These are phyloP conservation scores for Colletotrichum lentis DNA, from an alignment of 2,329 filamentous ascomycete species.

Conservation along the genomic window DNA sequence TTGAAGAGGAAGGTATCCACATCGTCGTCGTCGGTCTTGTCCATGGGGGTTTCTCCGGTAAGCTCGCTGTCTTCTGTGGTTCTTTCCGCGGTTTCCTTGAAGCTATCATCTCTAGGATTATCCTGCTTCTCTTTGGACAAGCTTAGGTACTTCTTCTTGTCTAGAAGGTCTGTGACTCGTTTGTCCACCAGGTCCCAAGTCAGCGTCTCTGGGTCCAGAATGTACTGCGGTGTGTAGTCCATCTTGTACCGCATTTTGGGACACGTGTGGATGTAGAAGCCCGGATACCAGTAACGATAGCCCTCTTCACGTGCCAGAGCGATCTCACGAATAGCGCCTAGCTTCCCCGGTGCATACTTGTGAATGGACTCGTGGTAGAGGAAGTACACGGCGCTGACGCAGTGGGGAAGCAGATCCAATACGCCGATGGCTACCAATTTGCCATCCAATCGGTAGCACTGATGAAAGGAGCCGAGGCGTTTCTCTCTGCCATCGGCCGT, in stretches of 20 bases:
- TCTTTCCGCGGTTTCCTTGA: conserved; percentile 29
- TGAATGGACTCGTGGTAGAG: conserved; percentile 80
- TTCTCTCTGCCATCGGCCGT: conserved; percentile 60
- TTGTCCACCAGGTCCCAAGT: conserved; percentile 68
- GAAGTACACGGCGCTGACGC: conserved; percentile 84
- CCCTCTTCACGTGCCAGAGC: conserved; percentile 72
- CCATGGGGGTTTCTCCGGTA: conserved; percentile 30
- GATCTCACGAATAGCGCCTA: conserved; percentile 78
- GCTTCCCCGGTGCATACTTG: conserved; percentile 74
- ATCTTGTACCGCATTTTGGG: conserved; percentile 88
- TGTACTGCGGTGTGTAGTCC: conserved; percentile 76
- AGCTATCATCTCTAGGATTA: conserved; percentile 41
- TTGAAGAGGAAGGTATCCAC: conserved; percentile 58
- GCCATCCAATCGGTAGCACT: conserved; percentile 82
- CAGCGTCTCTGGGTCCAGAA: conserved; percentile 74
- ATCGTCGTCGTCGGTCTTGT: conserved; percentile 10
- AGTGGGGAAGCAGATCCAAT: conserved; percentile 77
- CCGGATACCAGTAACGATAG: conserved; percentile 80
- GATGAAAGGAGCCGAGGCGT: conserved; percentile 77
- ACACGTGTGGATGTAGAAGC: conserved; percentile 83
- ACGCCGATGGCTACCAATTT: conserved; percentile 79
- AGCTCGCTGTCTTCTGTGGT: background rate
- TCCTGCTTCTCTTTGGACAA: conserved; percentile 47
- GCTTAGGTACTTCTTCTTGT: conserved; percentile 65
- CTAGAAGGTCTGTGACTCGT: conserved; percentile 57